These are phyloP conservation scores for Ogataea trehalophila DNA, from an alignment of 805 yeast species.

Conservation along the genomic window DNA sequence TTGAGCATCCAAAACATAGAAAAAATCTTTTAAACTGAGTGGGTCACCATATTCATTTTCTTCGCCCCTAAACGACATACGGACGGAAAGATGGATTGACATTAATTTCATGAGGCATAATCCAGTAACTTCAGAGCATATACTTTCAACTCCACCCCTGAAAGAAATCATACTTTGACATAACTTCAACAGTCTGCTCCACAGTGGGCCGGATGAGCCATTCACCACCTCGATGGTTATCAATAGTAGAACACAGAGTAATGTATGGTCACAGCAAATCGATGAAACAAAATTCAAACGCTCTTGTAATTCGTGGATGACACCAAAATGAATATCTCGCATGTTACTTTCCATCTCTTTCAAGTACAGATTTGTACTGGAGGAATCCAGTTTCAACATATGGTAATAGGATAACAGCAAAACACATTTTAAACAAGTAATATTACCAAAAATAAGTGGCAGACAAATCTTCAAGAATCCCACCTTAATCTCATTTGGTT, in stretches of 20 bases:
- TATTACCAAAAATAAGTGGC: conserved; percentile 17
- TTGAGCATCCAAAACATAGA: conserved; percentile 2
- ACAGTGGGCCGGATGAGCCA: conserved; percentile 8
- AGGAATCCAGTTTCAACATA: not conserved
- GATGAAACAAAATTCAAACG: conserved; percentile 12
- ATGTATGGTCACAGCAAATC: conserved; percentile 19
- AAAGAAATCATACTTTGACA: conserved; percentile 14
- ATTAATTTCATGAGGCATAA: conserved; percentile 13
- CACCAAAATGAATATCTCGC: conserved; percentile 6
- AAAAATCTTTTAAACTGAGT: conserved; percentile 9
- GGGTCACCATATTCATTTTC: conserved; percentile 2
- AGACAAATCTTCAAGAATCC: conserved; percentile 9
- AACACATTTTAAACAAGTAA: conserved; percentile 12
- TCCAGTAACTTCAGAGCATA: conserved; percentile 12
- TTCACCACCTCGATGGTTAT: conserved; percentile 11
- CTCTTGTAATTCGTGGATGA: conserved; percentile 9
- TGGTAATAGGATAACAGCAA: conserved; percentile 14
- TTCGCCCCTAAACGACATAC: not conserved
- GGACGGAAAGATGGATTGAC: conserved; percentile 3
- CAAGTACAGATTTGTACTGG: not conserved
- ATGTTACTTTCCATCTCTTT: not conserved
- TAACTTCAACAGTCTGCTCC: conserved; percentile 6
- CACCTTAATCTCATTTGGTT: conserved; percentile 2
- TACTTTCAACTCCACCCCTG: conserved; percentile 15
- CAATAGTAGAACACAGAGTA: conserved; percentile 11